phyloP scores from a whole-genome alignment of 306 rosid genomes.

The Malus sieversii region DNA sequence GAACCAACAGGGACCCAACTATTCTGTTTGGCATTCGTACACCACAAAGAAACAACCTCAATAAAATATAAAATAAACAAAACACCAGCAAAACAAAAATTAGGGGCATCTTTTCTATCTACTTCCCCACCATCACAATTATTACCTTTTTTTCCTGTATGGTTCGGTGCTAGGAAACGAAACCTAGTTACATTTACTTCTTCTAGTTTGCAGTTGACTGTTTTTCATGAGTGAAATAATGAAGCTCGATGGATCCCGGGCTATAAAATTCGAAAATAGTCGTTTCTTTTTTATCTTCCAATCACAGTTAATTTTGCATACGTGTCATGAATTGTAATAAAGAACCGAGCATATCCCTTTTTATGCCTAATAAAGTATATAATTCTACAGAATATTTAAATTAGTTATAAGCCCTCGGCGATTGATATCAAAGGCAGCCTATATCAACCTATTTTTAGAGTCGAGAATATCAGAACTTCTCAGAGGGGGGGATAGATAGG shows the following conservation, averaged over 20 bases:
- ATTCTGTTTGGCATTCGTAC: constrained; percentile 22
- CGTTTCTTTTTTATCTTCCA: neutral
- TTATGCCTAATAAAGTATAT: neutral
- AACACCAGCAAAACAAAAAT: too few relatives aligned
- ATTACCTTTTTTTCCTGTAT: constrained; percentile 14
- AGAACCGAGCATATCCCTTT: too few relatives aligned
- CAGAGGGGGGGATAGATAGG: neutral
- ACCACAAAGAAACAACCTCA: constrained; percentile 31
- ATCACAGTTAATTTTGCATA: too few relatives aligned
- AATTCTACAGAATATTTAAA: neutral
- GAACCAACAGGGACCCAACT: constrained; percentile 44
- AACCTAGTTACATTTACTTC: constrained; percentile 37
- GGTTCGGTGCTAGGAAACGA: constrained; percentile 41
- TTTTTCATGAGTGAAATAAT: constrained; percentile 40
- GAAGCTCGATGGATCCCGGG: constrained; percentile 5
- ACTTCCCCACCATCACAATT: constrained; percentile 5
- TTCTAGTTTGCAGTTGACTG: constrained; percentile 50
- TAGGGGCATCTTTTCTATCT: too few relatives aligned
- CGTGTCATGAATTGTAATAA: too few relatives aligned
- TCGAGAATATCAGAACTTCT: neutral
- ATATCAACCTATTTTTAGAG: neutral
- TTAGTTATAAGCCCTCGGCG: constrained; percentile 1
- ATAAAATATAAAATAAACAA: constrained; percentile 13
- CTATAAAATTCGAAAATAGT: constrained; percentile 3
- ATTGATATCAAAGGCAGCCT: constrained; percentile 25